phyloP scores from a whole-genome alignment of 2,329 filamentous ascomycete genomes.

The Sporothrix mexicana region DNA sequence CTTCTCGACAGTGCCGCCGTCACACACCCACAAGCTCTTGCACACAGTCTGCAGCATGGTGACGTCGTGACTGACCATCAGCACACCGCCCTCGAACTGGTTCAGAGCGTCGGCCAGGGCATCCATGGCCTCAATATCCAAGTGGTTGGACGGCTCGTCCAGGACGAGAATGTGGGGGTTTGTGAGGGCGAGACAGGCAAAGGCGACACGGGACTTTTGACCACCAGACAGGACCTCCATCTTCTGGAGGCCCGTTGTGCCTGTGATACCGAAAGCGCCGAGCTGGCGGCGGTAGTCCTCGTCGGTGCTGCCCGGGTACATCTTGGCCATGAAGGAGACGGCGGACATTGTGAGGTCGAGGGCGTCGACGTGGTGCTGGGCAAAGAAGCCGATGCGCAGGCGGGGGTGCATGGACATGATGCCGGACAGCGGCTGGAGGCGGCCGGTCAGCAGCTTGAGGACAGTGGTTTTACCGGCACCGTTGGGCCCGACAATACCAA shows the following conservation, averaged over 20 bases:
- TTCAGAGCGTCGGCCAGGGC: conserved; percentile 83
- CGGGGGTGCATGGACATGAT: conserved; percentile 88
- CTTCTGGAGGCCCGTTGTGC: conserved; percentile 94
- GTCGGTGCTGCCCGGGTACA: conserved; percentile 87
- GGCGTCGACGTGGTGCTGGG: conserved; percentile 97
- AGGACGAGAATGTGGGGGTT: conserved; percentile 98
- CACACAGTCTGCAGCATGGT: conserved; percentile 98
- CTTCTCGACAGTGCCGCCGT: conserved; percentile 91
- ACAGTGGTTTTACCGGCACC: conserved; percentile 98
- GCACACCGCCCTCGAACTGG: conserved; percentile 88
- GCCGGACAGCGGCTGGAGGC: conserved; percentile 76
- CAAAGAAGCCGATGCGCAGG: conserved; percentile 93
- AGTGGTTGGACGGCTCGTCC: conserved; percentile 97
- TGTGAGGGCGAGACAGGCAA: conserved; percentile 90
- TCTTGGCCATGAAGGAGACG: conserved; percentile 94
- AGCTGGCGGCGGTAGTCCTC: conserved; percentile 97
- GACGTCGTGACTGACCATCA: conserved; percentile 99
- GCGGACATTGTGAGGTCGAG: conserved; percentile 87
- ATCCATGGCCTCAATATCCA: conserved; percentile 99
- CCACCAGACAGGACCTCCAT: conserved; percentile 94
- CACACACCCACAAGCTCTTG: conserved; percentile 94
- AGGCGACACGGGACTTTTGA: conserved; percentile 97
- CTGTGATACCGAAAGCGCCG: conserved; percentile 87
- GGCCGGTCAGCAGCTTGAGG: conserved; percentile 94
- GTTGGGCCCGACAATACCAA: conserved; percentile 99